A percentile compares a stretch with the other conserved stretches of the same genome.
Evolutionary conservation across 2,329 filamentous ascomycete genomes (phyloP).

Genomic region (Aureobasidium pullulans): DNA sequence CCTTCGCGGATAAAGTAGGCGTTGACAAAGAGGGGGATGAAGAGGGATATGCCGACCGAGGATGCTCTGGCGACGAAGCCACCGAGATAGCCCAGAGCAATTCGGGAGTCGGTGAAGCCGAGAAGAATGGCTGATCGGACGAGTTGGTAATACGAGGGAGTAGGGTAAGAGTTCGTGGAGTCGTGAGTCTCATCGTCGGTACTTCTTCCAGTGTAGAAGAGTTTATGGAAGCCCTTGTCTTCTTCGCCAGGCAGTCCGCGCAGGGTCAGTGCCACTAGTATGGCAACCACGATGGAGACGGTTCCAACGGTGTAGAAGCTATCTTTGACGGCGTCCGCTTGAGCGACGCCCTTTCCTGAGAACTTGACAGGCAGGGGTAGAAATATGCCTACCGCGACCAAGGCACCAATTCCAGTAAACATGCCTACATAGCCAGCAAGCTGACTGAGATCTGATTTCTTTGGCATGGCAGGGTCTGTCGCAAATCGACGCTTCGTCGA

Average conservation of each 20-base stretch:
- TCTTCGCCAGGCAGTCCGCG: conserved; percentile 63
- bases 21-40: conserved; percentile 89
- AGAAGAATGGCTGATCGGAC: conserved; percentile 43
- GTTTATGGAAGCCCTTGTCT: conserved; percentile 58
- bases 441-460: conserved; percentile 26
- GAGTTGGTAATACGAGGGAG: conserved; percentile 46
- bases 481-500: conserved; percentile 2
- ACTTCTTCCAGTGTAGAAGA: conserved; percentile 25
- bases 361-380: conserved; percentile 81
- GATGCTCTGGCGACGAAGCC: conserved; percentile 93
- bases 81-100: conserved; percentile 81
- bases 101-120: conserved; percentile 67
- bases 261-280: conserved; percentile 73
- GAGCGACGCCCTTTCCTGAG: conserved; percentile 62
- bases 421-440: conserved; percentile 86
- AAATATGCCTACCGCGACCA: conserved; percentile 75
- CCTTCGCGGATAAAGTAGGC: conserved; percentile 78
- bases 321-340: conserved; percentile 66
- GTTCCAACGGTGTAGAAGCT: conserved; percentile 82
- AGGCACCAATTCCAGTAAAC: conserved; percentile 84
- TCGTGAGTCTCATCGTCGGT: conserved; percentile 17
- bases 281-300: conserved; percentile 63
- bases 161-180: conserved; percentile 31
- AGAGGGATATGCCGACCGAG: conserved; percentile 89
- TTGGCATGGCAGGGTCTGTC: neutral